Evolutionary conservation across 208 protist species (phyloP).

Genomic region (Vickermania spadyakhi): DNA sequence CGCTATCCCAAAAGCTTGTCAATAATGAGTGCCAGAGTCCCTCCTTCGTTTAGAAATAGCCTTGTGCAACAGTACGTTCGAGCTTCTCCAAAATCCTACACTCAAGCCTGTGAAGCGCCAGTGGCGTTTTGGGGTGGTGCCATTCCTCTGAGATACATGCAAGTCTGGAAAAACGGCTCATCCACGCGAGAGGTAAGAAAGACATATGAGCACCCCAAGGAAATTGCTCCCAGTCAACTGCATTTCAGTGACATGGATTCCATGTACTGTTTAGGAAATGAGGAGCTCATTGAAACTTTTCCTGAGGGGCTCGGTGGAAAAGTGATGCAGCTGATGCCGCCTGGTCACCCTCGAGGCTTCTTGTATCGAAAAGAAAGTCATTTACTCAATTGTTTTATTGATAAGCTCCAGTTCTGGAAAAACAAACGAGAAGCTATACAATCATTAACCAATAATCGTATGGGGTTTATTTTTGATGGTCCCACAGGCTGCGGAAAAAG

Average conservation of each 20-base stretch:
- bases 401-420: slow-evolving; percentile 80
- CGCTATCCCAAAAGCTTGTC: no score
- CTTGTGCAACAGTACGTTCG: slow-evolving; percentile 47
- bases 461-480: slow-evolving; percentile 84
- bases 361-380: slow-evolving; percentile 86
- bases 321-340: slow-evolving; percentile 87
- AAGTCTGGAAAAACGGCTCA: slow-evolving; percentile 38
- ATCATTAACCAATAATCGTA: slow-evolving; percentile 49
- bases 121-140: slow-evolving; percentile 80
- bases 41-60: slow-evolving; percentile 23
- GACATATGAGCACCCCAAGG: slow-evolving; percentile 71
- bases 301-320: slow-evolving; percentile 85
- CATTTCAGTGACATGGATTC: slow-evolving; percentile 82
- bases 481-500: slow-evolving; percentile 82
- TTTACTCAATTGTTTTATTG: slow-evolving; percentile 83
- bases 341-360: slow-evolving; percentile 83
- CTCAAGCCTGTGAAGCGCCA: slow-evolving; percentile 81
- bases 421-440: slow-evolving; percentile 45
- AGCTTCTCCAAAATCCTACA: slow-evolving; percentile 56
- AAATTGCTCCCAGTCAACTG: slow-evolving; percentile 43
- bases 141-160: slow-evolving; percentile 66
- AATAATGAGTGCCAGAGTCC: background rate
- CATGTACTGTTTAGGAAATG: slow-evolving; percentile 89
- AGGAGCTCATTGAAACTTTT: slow-evolving; percentile 75
- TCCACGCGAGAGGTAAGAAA: slow-evolving; percentile 47